These are phyloP conservation scores for Maudiozyma pseudohumilis DNA, from an alignment of 805 yeast genomes.

Conservation along the genomic window DNA sequence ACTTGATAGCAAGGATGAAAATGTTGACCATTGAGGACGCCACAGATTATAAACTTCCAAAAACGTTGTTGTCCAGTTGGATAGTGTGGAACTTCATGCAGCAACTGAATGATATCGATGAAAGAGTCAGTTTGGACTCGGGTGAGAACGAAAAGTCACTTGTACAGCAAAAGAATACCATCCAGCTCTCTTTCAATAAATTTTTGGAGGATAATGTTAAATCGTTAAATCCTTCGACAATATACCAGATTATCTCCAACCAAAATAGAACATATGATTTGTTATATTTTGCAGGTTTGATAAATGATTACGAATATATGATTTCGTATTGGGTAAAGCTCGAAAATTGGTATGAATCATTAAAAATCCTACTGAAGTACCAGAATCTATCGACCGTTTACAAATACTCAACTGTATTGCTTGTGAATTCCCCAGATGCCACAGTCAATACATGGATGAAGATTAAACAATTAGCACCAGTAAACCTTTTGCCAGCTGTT, in stretches of 20 bases:
- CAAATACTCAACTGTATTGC: slow-evolving; percentile 55
- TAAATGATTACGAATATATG: slow-evolving; percentile 61
- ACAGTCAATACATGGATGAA: slow-evolving; percentile 76
- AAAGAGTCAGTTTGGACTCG: slow-evolving; percentile 18
- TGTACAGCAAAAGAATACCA: slow-evolving; percentile 17
- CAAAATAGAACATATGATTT: slow-evolving; percentile 59
- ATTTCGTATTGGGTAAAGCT: slow-evolving; percentile 57
- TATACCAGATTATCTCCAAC: slow-evolving; percentile 59
- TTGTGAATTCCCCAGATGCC: slow-evolving; percentile 55
- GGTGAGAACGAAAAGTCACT: slow-evolving; percentile 11
- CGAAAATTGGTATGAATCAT: slow-evolving; percentile 66
- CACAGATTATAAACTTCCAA: slow-evolving; percentile 11
- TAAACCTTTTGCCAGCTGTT: slow-evolving; percentile 64
- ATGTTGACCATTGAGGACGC: slow-evolving; percentile 20
- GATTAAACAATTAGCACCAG: slow-evolving; percentile 42
- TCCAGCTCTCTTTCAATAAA: slow-evolving; percentile 26
- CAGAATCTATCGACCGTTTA: slow-evolving; percentile 45
- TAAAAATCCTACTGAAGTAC: slow-evolving; percentile 44
- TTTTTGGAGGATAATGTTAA: slow-evolving; percentile 44
- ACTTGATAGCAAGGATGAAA: slow-evolving; percentile 35
- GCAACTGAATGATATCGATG: slow-evolving; percentile 30
- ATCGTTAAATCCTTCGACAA: slow-evolving; percentile 51
- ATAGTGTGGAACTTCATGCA: slow-evolving; percentile 30
- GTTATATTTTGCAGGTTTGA: slow-evolving; percentile 54
- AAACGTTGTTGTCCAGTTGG: slow-evolving; percentile 30